Conservation (phyloP, 495 filamentous ascomycete genomes). For the Aspergillus haitiensis region DNA sequence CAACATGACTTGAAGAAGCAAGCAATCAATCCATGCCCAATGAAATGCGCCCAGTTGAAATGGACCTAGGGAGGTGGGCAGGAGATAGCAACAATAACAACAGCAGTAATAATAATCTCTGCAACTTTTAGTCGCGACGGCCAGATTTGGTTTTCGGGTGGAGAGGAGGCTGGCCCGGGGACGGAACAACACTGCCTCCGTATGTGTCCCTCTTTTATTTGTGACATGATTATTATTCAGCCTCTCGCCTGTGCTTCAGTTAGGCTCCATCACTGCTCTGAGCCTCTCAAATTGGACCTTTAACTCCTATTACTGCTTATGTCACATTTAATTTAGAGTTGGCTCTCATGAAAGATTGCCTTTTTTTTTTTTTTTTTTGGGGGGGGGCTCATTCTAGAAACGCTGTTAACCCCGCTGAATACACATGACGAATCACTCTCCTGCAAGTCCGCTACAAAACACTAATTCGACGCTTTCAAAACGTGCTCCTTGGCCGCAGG, state of each 20-base stretch:
- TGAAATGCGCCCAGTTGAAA: slow-evolving; percentile 10
- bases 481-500: slow-evolving; percentile 3
- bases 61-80: not conserved
- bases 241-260: too few relatives aligned
- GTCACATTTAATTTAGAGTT: too few relatives aligned
- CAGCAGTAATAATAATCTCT: slow-evolving; percentile 2
- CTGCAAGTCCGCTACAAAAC: too few relatives aligned
- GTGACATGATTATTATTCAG: not conserved
- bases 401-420: too few relatives aligned
- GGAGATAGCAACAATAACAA: not conserved
- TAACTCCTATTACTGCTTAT: too few relatives aligned
- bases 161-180: slow-evolving; percentile 22
- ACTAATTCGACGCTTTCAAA: not conserved
- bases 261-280: too few relatives aligned
- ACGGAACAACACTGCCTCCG: slow-evolving; percentile 24
- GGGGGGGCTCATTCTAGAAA: too few relatives aligned
- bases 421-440: too few relatives aligned
- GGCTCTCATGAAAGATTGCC: too few relatives aligned
- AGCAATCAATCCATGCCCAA: slow-evolving; percentile 23
- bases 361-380: too few relatives aligned
- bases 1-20: slow-evolving; percentile 23
- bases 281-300: too few relatives aligned
- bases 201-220: not conserved
- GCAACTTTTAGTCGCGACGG: slow-evolving; percentile 9
- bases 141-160: slow-evolving; percentile 11